Percentiles rank a stretch among this genome's conserved stretches.
Evolutionary conservation across 768 basidiomycete genomes (phyloP).

Genomic region (Pleurotus sapidus): DNA sequence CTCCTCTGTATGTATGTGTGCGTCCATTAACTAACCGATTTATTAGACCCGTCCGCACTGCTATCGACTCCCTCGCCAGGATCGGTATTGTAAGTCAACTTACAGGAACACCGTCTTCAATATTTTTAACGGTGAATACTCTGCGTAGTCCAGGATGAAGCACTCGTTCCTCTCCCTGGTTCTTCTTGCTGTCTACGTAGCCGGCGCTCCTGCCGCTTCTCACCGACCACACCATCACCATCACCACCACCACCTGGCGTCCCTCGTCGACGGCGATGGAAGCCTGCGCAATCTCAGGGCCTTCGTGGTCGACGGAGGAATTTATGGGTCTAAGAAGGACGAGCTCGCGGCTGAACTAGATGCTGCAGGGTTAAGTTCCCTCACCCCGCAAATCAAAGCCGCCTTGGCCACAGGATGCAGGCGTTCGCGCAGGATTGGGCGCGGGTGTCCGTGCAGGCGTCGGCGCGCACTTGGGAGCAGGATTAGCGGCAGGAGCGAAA

Average conservation of each 20-base stretch:
- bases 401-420: neutral
- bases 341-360: neutral
- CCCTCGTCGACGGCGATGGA: neutral
- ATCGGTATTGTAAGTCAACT: conserved; percentile 5
- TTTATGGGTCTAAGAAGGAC: neutral
- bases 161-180: conserved; percentile 3
- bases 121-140: neutral
- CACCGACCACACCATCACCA: neutral
- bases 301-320: neutral
- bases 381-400: neutral
- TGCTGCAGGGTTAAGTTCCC: neutral
- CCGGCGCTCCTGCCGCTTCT: neutral
- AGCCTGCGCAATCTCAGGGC: neutral
- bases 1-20: neutral
- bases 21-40: too few relatives aligned
- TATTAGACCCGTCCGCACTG: neutral
- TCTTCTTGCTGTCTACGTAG: conserved; percentile 5
- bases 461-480: neutral
- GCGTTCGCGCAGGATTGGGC: neutral
- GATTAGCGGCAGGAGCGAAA: neutral
- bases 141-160: conserved; percentile 2
- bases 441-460: neutral
- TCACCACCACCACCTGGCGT: neutral
- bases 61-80: conserved; percentile 5
- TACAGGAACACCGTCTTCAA: neutral